Evolutionary conservation across 345 rosid species (phyloP).

Genomic region (Combretum micranthum): DNA sequence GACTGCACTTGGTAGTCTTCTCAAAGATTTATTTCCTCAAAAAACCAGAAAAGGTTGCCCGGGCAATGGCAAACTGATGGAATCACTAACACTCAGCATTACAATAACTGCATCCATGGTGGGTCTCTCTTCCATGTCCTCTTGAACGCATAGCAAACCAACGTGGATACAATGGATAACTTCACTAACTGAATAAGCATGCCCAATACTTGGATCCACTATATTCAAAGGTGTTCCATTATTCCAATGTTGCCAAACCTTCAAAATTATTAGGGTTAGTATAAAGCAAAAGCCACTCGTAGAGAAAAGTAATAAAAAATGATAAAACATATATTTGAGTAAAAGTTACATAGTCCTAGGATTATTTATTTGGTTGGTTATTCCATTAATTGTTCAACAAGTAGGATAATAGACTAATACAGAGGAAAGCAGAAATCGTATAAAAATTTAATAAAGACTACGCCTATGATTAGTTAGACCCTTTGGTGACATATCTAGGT

Average conservation of each 20-base stretch:
- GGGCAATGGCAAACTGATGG: slow-evolving; percentile 18
- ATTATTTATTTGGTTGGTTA: too few species aligned
- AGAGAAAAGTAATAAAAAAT: too few species aligned
- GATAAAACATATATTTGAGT: too few species aligned
- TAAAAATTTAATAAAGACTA: too few species aligned
- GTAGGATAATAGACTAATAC: too few species aligned
- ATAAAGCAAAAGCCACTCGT: too few species aligned
- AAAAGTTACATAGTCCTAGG: too few species aligned
- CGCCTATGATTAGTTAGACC: too few species aligned
- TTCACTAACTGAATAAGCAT: slow-evolving; percentile 9
- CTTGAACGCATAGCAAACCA: slow-evolving; percentile 41
- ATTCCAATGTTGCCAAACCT: slow-evolving; percentile 31
- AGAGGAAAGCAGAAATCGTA: too few species aligned
- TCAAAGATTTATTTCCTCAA: neutral
- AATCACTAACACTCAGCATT: slow-evolving; percentile 17
- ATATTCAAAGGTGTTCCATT: slow-evolving; percentile 12
- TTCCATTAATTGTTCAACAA: too few species aligned
- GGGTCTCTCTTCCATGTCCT: slow-evolving; percentile 24
- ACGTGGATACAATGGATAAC: slow-evolving; percentile 19
- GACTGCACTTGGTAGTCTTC: neutral
- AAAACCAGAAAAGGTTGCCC: slow-evolving; percentile 14
- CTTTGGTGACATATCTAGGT: too few species aligned
- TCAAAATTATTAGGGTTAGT: neutral
- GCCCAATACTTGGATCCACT: slow-evolving; percentile 14
- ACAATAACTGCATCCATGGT: slow-evolving; percentile 20